Percentiles rank a stretch among this genome's conserved stretches.
Evolutionary conservation across 345 rosid species (phyloP).

Genomic region (Moricandia arvensis): DNA sequence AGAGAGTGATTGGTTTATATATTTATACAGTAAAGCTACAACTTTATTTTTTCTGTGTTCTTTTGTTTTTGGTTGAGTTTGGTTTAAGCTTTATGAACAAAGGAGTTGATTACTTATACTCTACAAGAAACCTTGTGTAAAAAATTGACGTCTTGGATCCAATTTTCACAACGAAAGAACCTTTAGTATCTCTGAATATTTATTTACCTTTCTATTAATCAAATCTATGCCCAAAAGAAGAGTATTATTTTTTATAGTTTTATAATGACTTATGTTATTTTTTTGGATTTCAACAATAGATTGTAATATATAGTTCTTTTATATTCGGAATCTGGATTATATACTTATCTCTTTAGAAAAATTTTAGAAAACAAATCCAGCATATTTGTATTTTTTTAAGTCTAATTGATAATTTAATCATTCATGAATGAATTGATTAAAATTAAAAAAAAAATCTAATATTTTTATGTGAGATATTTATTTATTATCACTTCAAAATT

Average conservation of each 20-base stretch:
- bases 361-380: not conserved
- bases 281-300: not conserved
- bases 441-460: not conserved
- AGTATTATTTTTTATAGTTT: not conserved
- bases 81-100: conserved; percentile 24
- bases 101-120: conserved; percentile 33
- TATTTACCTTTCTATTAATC: not conserved
- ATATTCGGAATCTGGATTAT: not conserved
- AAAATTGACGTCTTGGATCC: conserved; percentile 33
- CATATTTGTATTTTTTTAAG: not conserved
- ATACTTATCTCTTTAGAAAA: not conserved
- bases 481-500: not conserved
- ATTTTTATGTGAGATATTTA: not conserved
- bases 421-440: not conserved
- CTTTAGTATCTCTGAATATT: conserved; percentile 19
- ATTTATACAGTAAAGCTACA: conserved; percentile 18
- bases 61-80: not conserved
- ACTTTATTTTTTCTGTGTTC: not conserved
- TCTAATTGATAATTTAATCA: not conserved
- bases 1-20: conserved; percentile 11
- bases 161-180: conserved; percentile 24
- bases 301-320: not conserved
- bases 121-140: conserved; percentile 23
- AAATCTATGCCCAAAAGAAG: not conserved
- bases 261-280: not conserved